Base-by-base conservation (phyloP, 2,329 filamentous ascomycete genomes). In the Myriosclerotinia duriaeana region DNA sequence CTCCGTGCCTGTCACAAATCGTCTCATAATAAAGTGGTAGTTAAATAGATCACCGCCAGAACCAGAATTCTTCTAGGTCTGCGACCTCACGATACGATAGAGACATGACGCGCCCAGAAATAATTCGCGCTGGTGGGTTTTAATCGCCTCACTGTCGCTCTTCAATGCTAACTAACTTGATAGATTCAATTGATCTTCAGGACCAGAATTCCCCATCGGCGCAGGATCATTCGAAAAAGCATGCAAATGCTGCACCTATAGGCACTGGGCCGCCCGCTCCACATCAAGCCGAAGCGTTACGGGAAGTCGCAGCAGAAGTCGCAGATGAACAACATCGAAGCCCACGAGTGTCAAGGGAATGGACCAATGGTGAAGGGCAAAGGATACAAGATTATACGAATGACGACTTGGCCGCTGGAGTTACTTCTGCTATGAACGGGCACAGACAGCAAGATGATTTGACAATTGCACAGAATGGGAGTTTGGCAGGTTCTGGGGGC, bases 161-260 rank as follows among this genome's bases (percentile, higher is more conserved):
- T 55, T 30, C 34, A 9, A 62, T 58, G 56, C 58, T 44, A 60
- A 44, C 62, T 77, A 72, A 53, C 63, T 67, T 68, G 56, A 67
- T 79, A 96, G 94, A 98, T 82, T 96, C 94, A 70, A 90, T 97
- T 80, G 95, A 98, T 80, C 87, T 98, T 63, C 95, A 98, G 84
- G 87, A 92, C 79, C 90, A 88, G 76, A 82, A 89, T 75, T 83
- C 89, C 67, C 92, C 93, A 44, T 95, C 93, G 55, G 92, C 94
- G 50, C 85, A 96, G 80, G 90, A 93, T 77, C 93, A 96, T 78
- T 82, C 84, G 20, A 82, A 82, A 72, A 85, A 86, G 75, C 81
- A 80, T 65, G 77, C 79, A 67, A 80, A 82, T 71, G 79, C 82
- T 70, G 78, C 80, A 67, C 83, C 80, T 67, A 79, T 83, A 73